Evolutionary conservation across 169 alveolate genomes (phyloP).

Genomic region (Besnoitia besnoiti): DNA sequence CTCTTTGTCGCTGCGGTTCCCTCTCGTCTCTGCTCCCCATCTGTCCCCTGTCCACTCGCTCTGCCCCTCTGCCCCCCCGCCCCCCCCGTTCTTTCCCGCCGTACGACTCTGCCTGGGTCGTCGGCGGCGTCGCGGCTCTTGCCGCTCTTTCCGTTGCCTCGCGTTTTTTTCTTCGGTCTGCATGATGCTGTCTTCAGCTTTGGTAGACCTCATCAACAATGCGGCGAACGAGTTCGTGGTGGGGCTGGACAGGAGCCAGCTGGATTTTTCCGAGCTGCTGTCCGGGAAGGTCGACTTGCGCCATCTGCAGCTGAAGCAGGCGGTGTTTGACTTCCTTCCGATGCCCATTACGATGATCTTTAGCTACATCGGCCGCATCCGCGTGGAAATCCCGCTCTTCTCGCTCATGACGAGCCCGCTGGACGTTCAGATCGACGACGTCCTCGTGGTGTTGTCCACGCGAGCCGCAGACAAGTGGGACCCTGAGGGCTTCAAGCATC

Average conservation of each 20-base stretch:
- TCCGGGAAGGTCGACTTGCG: conserved; percentile 75
- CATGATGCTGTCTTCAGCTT: conserved; percentile 48
- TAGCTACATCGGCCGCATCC: conserved; percentile 66
- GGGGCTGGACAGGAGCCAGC: conserved; percentile 76
- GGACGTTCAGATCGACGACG: conserved; percentile 29
- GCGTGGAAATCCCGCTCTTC: conserved; percentile 41
- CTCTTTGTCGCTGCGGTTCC: too few relatives aligned
- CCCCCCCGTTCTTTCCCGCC: background rate
- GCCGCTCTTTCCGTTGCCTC: background rate
- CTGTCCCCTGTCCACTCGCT: too few relatives aligned
- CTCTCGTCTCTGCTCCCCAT: too few relatives aligned
- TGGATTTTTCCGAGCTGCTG: conserved; percentile 69
- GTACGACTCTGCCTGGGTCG: background rate
- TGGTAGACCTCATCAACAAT: conserved; percentile 44
- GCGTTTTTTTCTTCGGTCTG: background rate
- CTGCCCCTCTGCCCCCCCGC: too few relatives aligned
- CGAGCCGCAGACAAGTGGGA: conserved; percentile 39
- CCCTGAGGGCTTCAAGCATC: conserved; percentile 36
- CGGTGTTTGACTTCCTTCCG: conserved; percentile 70
- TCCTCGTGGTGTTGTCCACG: conserved; percentile 31
- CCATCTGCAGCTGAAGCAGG: conserved; percentile 71
- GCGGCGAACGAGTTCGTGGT: conserved; percentile 70
- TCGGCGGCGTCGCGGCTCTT: background rate
- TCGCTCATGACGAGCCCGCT: conserved; percentile 23
- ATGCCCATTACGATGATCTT: conserved; percentile 74